These are phyloP conservation scores for Akanthomyces dipterigenus DNA, from an alignment of 2,329 filamentous ascomycete species.

Conservation along the genomic window DNA sequence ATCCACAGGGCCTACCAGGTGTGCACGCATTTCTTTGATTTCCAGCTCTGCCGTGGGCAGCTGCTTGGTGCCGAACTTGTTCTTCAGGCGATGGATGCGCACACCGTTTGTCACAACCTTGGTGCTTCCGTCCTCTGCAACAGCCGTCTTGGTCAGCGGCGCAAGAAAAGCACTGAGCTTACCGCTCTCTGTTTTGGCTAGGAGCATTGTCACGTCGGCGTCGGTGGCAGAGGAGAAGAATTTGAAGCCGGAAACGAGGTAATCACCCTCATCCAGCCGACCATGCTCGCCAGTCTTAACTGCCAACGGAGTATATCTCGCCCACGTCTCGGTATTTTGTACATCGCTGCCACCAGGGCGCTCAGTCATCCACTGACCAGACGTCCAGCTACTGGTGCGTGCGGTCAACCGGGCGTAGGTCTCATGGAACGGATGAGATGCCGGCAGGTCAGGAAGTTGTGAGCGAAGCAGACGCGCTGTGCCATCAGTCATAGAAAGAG, in stretches of 20 bases:
- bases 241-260: conserved; percentile 15
- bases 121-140: background rate
- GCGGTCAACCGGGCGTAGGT: conserved; percentile 5
- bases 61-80: conserved; percentile 15
- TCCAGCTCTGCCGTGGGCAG: conserved; percentile 15
- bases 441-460: conserved; percentile 5
- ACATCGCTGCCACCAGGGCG: conserved; percentile 14
- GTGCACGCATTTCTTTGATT: conserved; percentile 12
- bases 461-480: conserved; percentile 9
- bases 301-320: conserved; percentile 1
- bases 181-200: conserved; percentile 13
- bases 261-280: conserved; percentile 13
- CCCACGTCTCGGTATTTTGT: conserved; percentile 14
- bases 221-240: conserved; percentile 15
- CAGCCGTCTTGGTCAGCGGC: conserved; percentile 7
- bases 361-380: conserved; percentile 16
- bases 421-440: conserved; percentile 12
- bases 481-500: conserved; percentile 14
- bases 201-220: conserved; percentile 12
- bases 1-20: conserved; percentile 11
- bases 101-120: conserved; percentile 13
- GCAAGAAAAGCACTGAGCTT: conserved; percentile 14
- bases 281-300: background rate
- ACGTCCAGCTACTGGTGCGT: conserved; percentile 10
- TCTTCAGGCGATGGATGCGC: conserved; percentile 15